Evolutionary conservation across 805 yeast species (phyloP).

Genomic region (Yarrowia porcina): DNA sequence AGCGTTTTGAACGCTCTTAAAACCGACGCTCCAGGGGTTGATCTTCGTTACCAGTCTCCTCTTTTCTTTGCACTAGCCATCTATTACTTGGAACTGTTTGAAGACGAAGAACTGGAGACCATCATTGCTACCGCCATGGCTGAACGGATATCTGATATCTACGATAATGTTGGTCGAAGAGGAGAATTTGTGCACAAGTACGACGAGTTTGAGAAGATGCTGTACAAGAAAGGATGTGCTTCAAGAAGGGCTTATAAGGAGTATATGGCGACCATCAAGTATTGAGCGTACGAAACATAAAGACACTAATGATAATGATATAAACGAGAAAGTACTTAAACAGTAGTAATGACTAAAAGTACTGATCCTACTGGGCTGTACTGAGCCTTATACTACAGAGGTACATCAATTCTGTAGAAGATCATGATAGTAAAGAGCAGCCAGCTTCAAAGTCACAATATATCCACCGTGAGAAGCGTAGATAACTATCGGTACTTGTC

Average conservation of each 20-base stretch:
- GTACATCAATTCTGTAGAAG: too few relatives aligned
- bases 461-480: too few relatives aligned
- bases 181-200: constrained; percentile 18
- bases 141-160: background rate
- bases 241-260: background rate
- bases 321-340: background rate
- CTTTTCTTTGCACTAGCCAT: constrained; percentile 9
- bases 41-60: constrained; percentile 15
- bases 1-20: constrained; percentile 18
- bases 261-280: constrained; percentile 16
- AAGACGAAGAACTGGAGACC: constrained; percentile 4
- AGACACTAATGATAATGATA: background rate
- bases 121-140: background rate
- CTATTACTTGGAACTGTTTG: constrained; percentile 10
- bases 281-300: background rate
- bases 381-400: too few relatives aligned
- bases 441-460: too few relatives aligned
- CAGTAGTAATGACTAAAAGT: too few relatives aligned
- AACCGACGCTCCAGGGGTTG: constrained; percentile 1
- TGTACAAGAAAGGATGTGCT: background rate
- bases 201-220: constrained; percentile 19
- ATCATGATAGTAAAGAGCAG: too few relatives aligned
- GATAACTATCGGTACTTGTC: too few relatives aligned
- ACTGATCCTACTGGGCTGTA: too few relatives aligned
- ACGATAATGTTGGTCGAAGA: background rate